Evolutionary conservation across 2,329 filamentous ascomycete species (phyloP).

Genomic region (Fusarium marasasianum): DNA sequence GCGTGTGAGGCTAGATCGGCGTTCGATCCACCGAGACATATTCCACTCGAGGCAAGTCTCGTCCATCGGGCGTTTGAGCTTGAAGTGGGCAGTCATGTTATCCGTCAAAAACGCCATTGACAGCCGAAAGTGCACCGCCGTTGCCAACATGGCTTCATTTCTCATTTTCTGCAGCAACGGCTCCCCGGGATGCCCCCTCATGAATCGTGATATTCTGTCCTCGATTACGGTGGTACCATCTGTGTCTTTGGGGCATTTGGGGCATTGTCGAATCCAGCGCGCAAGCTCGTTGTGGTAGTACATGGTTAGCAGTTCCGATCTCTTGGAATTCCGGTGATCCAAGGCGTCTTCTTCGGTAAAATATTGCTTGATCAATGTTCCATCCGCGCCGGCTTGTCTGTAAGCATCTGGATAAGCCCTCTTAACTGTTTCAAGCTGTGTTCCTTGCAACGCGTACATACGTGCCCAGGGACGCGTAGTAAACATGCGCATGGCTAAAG

Average conservation of each 20-base stretch:
- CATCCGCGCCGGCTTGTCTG: neutral
- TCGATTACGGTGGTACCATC: neutral
- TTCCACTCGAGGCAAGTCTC: neutral
- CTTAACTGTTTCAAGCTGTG: neutral
- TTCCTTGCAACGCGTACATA: neutral
- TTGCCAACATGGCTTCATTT: neutral
- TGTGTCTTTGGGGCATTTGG: neutral
- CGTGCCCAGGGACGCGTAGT: neutral
- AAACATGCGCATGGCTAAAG: neutral
- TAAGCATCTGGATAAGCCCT: neutral
- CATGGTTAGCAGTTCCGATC: rapidly evolving
- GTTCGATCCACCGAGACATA: neutral
- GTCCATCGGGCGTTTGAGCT: neutral
- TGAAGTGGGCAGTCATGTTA: neutral
- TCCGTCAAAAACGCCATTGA: neutral
- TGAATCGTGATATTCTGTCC: neutral
- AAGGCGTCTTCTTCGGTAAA: neutral
- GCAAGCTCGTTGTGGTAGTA: neutral
- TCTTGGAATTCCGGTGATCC: neutral
- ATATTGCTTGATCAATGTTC: neutral
- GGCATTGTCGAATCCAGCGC: neutral
- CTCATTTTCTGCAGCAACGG: rapidly evolving
- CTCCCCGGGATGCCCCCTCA: rapidly evolving
- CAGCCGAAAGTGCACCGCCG: neutral
- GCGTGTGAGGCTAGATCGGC: neutral